These are phyloP conservation scores for Amanita inopinata DNA, from an alignment of 768 basidiomycete genomes.

Conservation along the genomic window DNA sequence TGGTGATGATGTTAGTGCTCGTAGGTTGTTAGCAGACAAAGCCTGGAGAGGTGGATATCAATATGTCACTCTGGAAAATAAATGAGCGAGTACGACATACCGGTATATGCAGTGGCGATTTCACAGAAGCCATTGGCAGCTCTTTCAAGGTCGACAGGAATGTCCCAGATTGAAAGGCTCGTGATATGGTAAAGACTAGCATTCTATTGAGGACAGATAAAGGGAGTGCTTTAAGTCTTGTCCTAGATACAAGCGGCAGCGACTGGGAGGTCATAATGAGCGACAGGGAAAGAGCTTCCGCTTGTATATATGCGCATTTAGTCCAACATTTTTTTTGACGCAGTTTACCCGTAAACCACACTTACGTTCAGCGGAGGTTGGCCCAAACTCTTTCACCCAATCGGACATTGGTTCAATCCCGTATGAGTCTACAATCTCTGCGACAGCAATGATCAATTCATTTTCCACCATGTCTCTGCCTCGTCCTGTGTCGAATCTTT, in stretches of 20 bases:
- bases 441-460: constrained; percentile 58
- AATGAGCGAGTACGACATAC: constrained; percentile 13
- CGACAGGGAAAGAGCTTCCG: constrained; percentile 38
- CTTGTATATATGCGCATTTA: constrained; percentile 13
- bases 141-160: constrained; percentile 31
- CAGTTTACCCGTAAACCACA: constrained; percentile 1
- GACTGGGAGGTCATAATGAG: constrained; percentile 54
- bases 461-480: constrained; percentile 43
- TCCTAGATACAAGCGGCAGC: constrained; percentile 40
- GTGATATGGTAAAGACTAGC: constrained; percentile 36
- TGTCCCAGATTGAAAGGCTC: constrained; percentile 45
- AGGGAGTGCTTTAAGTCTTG: constrained; percentile 53
- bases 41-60: constrained; percentile 9
- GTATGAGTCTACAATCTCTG: constrained; percentile 56
- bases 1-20: constrained; percentile 18
- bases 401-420: constrained; percentile 19
- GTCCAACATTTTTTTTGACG: constrained; percentile 3
- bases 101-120: constrained; percentile 22
- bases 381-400: constrained; percentile 66
- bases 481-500: constrained; percentile 18
- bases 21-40: constrained; percentile 18
- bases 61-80: too few relatives aligned
- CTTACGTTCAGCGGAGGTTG: constrained; percentile 20
- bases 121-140: constrained; percentile 10
- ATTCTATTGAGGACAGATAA: constrained; percentile 30